Conservation (phyloP, 2,329 filamentous ascomycete genomes). For the Fusarium sp. region DNA sequence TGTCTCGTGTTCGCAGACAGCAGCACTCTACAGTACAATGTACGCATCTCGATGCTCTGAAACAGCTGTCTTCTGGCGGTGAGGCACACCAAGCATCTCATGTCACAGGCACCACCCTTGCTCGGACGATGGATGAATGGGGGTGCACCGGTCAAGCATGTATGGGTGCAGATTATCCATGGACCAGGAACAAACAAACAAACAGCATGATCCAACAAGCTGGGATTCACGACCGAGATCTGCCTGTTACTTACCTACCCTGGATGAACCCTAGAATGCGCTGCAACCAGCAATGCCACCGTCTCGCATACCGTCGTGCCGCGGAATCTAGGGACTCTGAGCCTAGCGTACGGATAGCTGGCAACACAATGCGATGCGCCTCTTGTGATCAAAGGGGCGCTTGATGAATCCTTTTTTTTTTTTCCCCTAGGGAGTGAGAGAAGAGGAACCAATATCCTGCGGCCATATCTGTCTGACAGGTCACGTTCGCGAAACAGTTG, state of each 20-base stretch:
- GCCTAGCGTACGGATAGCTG: constrained; percentile 12
- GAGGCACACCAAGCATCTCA: constrained; percentile 6
- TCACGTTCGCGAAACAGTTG: constrained; percentile 25
- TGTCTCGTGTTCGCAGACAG: background rate
- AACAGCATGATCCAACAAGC: background rate
- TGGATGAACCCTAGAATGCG: constrained; percentile 1
- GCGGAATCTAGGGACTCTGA: constrained; percentile 20
- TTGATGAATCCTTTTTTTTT: constrained; percentile 1
- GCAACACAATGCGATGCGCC: constrained; percentile 6
- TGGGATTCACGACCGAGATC: background rate
- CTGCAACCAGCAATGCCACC: background rate
- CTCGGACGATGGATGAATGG: background rate
- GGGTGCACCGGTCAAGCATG: background rate
- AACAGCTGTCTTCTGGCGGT: constrained; percentile 36
- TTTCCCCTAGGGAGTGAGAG: background rate
- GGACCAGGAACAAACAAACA: background rate
- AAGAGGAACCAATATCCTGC: constrained; percentile 18
- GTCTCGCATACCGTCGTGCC: background rate
- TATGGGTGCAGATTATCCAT: background rate
- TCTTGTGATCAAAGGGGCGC: constrained; percentile 26
- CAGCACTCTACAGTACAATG: background rate
- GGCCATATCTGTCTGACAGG: constrained; percentile 27
- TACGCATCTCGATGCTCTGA: constrained; percentile 32
- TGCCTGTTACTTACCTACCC: constrained; percentile 11
- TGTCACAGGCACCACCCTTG: constrained; percentile 21